Evolutionary conservation across 768 basidiomycete genomes (phyloP).

Genomic region (Termitomyces sp.): DNA sequence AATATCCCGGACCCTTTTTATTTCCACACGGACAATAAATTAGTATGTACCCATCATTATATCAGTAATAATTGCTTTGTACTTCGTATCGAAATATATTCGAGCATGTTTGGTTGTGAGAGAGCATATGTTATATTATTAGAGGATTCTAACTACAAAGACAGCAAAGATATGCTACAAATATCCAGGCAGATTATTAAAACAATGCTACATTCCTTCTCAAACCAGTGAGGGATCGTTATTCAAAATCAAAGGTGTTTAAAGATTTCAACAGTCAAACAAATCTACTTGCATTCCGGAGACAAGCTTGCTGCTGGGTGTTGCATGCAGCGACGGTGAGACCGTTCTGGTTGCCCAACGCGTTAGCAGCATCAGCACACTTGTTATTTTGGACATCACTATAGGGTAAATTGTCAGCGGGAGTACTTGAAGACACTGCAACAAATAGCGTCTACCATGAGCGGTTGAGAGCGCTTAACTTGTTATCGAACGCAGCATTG

Average conservation of each 20-base stretch:
- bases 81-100: not conserved
- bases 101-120: too few species aligned
- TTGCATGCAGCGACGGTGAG: slow-evolving; percentile 49
- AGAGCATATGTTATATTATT: not conserved
- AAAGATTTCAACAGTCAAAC: not conserved
- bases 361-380: slow-evolving; percentile 57
- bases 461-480: slow-evolving; percentile 43
- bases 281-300: slow-evolving; percentile 22
- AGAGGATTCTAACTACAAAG: too few species aligned
- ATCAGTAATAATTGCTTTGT: not conserved
- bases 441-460: slow-evolving; percentile 34
- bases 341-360: slow-evolving; percentile 43
- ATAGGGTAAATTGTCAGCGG: not conserved
- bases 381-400: slow-evolving; percentile 59
- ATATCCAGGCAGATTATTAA: too few species aligned
- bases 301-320: slow-evolving; percentile 42
- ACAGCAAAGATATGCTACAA: slow-evolving; percentile 17
- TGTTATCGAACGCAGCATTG: slow-evolving; percentile 46
- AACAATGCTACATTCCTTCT: slow-evolving; percentile 5
- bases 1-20: not conserved
- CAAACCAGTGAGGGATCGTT: slow-evolving; percentile 1
- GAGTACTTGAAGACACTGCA: not conserved
- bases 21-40: not conserved
- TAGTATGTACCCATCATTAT: not conserved
- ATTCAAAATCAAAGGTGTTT: not conserved